A percentile compares a stretch with the other conserved stretches of the same genome.
phyloP scores from a whole-genome alignment of 2,329 filamentous ascomycete genomes.

The Phialophora expanda region DNA sequence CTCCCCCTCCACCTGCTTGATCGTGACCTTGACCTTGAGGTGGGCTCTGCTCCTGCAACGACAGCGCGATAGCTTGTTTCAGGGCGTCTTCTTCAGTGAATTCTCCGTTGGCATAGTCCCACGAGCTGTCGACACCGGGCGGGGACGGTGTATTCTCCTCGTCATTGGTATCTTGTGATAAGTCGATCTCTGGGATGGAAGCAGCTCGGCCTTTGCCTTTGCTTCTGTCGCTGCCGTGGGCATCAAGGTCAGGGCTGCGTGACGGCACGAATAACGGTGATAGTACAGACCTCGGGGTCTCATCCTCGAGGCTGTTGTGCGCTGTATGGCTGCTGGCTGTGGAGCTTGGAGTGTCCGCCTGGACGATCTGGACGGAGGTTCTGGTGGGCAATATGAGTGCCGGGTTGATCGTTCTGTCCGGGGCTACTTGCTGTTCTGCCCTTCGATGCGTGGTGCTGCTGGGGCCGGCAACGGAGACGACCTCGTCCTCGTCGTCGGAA shows the following conservation, averaged over 20 bases:
- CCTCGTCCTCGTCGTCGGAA: slow-evolving; percentile 18
- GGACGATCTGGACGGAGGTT: not conserved
- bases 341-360: not conserved
- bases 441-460: not conserved
- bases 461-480: no score
- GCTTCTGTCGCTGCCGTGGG: not conserved
- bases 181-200: slow-evolving; percentile 20
- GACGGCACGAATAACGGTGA: not conserved
- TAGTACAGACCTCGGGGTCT: not conserved
- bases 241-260: not conserved
- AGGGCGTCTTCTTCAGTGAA: slow-evolving; percentile 45
- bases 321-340: slow-evolving; percentile 11
- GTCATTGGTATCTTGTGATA: slow-evolving; percentile 21
- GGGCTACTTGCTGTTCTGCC: no score
- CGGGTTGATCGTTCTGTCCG: not conserved
- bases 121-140: not conserved
- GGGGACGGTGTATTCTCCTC: not conserved
- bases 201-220: slow-evolving; percentile 19
- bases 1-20: not conserved
- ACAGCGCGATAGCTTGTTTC: slow-evolving; percentile 42
- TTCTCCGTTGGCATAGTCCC: slow-evolving; percentile 6
- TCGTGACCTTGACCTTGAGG: not conserved
- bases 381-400: not conserved
- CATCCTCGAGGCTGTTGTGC: not conserved
- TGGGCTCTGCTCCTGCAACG: slow-evolving; percentile 37